phyloP scores from a whole-genome alignment of 495 filamentous ascomycete species.

The Podospora sp. region DNA sequence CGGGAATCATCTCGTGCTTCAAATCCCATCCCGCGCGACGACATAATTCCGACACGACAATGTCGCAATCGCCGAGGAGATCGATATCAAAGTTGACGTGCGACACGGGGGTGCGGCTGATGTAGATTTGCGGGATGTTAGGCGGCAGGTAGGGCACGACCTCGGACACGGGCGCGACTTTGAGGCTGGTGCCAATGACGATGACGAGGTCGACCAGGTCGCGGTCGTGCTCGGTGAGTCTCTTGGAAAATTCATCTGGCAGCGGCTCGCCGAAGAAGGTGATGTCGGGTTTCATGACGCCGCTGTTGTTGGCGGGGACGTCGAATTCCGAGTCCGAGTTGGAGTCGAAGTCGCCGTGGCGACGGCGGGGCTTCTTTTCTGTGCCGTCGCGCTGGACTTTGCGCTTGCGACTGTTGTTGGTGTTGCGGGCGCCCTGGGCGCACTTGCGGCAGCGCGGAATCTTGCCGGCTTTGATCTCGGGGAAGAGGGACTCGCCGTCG shows the following conservation, averaged over 20 bases:
- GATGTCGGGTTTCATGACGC: constrained; percentile 99
- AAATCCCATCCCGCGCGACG: constrained; percentile 85
- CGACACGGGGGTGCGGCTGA: constrained; percentile 80
- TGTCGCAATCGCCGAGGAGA: constrained; percentile 89
- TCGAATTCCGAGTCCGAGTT: constrained; percentile 73
- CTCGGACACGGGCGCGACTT: constrained; percentile 92
- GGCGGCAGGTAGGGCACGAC: constrained; percentile 78
- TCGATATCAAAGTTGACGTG: constrained; percentile 97
- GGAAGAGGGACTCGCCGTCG: constrained; percentile 74
- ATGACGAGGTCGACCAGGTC: constrained; percentile 86
- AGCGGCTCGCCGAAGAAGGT: constrained; percentile 95
- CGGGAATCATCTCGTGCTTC: constrained; percentile 82
- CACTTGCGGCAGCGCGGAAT: constrained; percentile 68
- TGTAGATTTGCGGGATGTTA: constrained; percentile 89
- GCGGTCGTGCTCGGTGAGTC: constrained; percentile 76
- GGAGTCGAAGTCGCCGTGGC: constrained; percentile 61
- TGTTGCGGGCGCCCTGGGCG: constrained; percentile 50
- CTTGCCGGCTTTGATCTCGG: constrained; percentile 72
- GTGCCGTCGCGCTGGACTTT: constrained; percentile 70
- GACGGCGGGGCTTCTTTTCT: constrained; percentile 62
- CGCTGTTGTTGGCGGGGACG: constrained; percentile 36
- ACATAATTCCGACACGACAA: constrained; percentile 87
- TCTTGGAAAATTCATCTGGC: constrained; percentile 79
- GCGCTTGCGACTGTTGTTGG: constrained; percentile 62
- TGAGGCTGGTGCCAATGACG: constrained; percentile 94